These are phyloP conservation scores for Prunus persica DNA, from an alignment of 306 rosid genomes.

Conservation along the genomic window DNA sequence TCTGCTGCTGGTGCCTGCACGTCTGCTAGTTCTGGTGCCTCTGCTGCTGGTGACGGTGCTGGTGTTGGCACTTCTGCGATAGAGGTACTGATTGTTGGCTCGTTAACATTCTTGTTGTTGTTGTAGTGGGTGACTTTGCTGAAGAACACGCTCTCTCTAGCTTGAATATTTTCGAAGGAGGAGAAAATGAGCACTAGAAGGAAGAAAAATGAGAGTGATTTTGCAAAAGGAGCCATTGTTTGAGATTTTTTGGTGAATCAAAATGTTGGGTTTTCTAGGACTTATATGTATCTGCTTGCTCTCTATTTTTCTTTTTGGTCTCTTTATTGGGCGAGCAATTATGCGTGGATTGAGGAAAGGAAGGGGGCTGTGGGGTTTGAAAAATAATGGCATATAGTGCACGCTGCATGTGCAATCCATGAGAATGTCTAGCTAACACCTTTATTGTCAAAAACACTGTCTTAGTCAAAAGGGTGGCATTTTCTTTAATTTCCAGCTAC, in stretches of 20 bases:
- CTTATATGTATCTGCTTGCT: slow-evolving; percentile 24
- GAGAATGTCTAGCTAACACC: slow-evolving; percentile 24
- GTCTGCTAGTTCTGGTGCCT: slow-evolving; percentile 9
- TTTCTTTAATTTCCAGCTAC: neutral
- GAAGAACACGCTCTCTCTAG: slow-evolving; percentile 47
- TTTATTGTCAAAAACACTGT: neutral
- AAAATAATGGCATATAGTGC: slow-evolving; percentile 25
- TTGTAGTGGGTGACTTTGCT: slow-evolving; percentile 38
- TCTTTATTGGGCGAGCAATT: slow-evolving; percentile 24
- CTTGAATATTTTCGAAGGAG: slow-evolving; percentile 45
- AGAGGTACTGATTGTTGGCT: slow-evolving; percentile 7
- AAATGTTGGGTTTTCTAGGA: neutral
- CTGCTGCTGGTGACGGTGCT: slow-evolving; percentile 17
- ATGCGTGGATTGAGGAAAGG: slow-evolving; percentile 68
- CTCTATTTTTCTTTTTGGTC: neutral
- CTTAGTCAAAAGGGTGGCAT: slow-evolving; percentile 29
- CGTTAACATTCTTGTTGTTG: slow-evolving; percentile 4
- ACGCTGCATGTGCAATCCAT: slow-evolving; percentile 55
- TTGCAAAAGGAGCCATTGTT: slow-evolving; percentile 45
- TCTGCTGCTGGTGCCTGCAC: neutral
- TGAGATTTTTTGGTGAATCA: neutral
- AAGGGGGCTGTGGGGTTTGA: slow-evolving; percentile 41
- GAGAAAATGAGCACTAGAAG: slow-evolving; percentile 27
- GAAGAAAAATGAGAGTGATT: slow-evolving; percentile 37
- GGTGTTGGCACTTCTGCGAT: slow-evolving; percentile 16